Base-by-base conservation (phyloP, 2,329 filamentous ascomycete genomes). In the Aulographum hederae region DNA sequence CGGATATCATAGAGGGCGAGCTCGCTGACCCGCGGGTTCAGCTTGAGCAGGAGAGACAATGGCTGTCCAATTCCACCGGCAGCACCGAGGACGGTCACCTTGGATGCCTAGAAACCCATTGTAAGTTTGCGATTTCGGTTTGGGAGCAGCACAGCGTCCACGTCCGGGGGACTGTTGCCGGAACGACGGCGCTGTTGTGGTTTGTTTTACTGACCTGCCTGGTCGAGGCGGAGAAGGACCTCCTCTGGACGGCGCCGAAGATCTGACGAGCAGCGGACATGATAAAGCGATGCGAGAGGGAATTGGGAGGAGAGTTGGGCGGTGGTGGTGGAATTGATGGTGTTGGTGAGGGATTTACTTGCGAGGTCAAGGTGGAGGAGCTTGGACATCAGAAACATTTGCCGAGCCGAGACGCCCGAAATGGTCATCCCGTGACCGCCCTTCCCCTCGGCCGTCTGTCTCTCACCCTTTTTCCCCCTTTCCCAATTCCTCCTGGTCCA, bases 1-100 rank as follows among this genome's bases (percentile, higher is more conserved):
- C 80, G 78, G 65, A 98, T 92, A 65, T 98, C 89, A 68, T 95
- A 98, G 52, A 98, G 80, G 42, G 86, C 80, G 50, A 98, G 80
- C 59, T 94, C 76, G 50, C 72, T 78, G 47, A 95, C 86, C 53
- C 80, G 73, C 48, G 85, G 82, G 77, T 94, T 95, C 57, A 94
- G 76, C 82, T 98, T 98, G 61, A 98, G 73, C 54, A 98, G 77
- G 45, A 98, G 78, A 37, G 89, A 98, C 51, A 98, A 69, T 52
- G 89, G 89, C 60, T 98, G 89, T 60, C 89, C 89, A 65, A 98
- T 98, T 62, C 89, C 89, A 65, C 89, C 89, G 52, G 78, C 78
- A 46, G 89, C 89, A 68, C 89, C 89, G 58, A 95, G 80, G 46
- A 98, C 84, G 54, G 85, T 74, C 51, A 98, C 89, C 73, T 95